Conservation (phyloP, 2,329 filamentous ascomycete species). For the Verticillium klebahnii region DNA sequence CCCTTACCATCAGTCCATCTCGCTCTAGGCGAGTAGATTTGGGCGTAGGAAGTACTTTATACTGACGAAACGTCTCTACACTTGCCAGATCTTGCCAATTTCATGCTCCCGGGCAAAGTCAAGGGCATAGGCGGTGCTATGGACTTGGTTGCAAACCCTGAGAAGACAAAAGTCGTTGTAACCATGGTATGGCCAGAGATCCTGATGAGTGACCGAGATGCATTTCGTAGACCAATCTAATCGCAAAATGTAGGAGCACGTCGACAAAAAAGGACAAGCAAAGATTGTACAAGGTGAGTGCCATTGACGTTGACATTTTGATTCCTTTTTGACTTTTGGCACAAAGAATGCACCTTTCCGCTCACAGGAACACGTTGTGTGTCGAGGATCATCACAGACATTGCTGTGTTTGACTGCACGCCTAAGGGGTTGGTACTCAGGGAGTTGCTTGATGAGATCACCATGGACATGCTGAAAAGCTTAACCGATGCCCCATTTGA, state of each 20-base stretch:
- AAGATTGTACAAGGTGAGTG: constrained; percentile 72
- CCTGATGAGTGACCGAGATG: not conserved
- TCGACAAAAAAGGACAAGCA: constrained; percentile 87
- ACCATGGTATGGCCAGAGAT: constrained; percentile 55
- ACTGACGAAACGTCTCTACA: too few species aligned
- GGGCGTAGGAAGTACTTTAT: not conserved
- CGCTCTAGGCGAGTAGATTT: too few species aligned
- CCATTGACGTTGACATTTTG: not conserved
- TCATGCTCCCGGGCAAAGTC: constrained; percentile 88
- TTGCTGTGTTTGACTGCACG: constrained; percentile 80
- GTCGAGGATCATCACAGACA: constrained; percentile 84
- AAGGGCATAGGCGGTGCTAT: constrained; percentile 92
- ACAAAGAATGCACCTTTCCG: constrained; percentile 78
- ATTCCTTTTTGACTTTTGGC: not conserved
- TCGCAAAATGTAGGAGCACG: constrained; percentile 58
- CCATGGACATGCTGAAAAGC: constrained; percentile 67
- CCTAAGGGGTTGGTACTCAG: constrained; percentile 68
- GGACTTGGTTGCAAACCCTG: constrained; percentile 86
- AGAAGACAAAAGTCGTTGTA: constrained; percentile 83
- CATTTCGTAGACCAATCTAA: not conserved
- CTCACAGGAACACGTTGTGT: constrained; percentile 84
- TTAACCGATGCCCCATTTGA: constrained; percentile 86
- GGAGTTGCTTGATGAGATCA: not conserved
- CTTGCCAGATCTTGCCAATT: constrained; percentile 75
- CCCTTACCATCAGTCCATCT: not conserved